Percentiles rank a stretch among this genome's conserved stretches.
Conservation (phyloP, 495 filamentous ascomycete genomes). For the Annulohypoxylon maeteangense region DNA sequence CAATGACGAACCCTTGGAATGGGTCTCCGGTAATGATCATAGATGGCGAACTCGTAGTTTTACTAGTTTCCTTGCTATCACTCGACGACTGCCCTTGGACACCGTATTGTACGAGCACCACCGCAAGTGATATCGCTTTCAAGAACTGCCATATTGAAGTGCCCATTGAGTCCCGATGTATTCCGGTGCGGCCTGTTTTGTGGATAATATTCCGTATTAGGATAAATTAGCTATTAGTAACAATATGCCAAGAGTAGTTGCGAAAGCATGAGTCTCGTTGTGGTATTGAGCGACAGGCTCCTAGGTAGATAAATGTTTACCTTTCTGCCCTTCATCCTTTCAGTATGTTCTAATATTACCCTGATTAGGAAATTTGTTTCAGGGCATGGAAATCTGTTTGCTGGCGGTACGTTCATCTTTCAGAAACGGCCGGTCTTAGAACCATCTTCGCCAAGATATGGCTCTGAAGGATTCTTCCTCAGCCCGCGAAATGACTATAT, state of each 20-base stretch:
- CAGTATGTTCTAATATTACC: neutral
- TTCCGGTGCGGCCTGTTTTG: neutral
- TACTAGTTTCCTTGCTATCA: neutral
- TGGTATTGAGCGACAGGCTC: neutral
- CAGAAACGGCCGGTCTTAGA: neutral
- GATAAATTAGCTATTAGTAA: neutral
- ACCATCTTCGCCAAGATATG: neutral
- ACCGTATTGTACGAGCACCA: neutral
- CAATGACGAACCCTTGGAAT: slow-evolving; percentile 24
- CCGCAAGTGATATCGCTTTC: slow-evolving; percentile 6
- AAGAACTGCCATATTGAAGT: neutral
- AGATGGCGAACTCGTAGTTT: slow-evolving; percentile 1
- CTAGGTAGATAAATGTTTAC: slow-evolving; percentile 6
- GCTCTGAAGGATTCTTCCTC: slow-evolving; percentile 27
- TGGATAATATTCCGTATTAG: neutral
- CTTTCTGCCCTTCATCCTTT: neutral
- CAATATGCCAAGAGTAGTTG: neutral
- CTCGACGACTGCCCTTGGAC: slow-evolving; percentile 17
- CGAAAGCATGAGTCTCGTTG: neutral
- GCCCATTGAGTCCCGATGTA: neutral
- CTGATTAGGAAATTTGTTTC: slow-evolving; percentile 20
- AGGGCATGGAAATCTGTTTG: neutral
- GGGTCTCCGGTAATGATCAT: slow-evolving; percentile 21
- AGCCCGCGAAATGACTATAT: slow-evolving; percentile 22
- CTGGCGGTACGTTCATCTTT: neutral